These are phyloP conservation scores for Cadophora sp. DNA, from an alignment of 2,329 filamentous ascomycete genomes.

Conservation along the genomic window DNA sequence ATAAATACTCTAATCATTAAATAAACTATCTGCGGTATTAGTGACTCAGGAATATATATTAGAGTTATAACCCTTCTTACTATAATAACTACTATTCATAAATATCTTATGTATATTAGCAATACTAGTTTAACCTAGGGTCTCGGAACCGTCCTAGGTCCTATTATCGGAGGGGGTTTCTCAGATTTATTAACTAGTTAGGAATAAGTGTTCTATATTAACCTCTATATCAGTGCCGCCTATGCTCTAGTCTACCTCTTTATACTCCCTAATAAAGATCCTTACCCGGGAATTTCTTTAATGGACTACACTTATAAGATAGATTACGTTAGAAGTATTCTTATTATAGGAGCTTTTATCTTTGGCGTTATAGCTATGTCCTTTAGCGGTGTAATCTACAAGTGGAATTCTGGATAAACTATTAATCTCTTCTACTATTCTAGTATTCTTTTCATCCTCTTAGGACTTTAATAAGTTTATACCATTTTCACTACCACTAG, in stretches of 20 bases:
- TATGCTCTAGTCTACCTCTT: constrained; percentile 13
- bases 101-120: constrained; percentile 45
- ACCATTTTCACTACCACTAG: no score
- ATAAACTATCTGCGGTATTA: constrained; percentile 49
- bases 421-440: no score
- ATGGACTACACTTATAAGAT: constrained; percentile 38
- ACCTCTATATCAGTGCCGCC: constrained; percentile 35
- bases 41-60: constrained; percentile 51
- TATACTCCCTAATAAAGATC: constrained; percentile 13
- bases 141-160: constrained; percentile 49
- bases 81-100: constrained; percentile 40
- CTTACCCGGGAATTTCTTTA: neutral
- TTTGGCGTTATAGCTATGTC: no score
- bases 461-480: no score
- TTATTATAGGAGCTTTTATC: no score
- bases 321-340: no score
- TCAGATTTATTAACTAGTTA: constrained; percentile 44
- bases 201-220: constrained; percentile 46
- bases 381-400: no score
- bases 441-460: no score
- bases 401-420: no score
- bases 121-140: constrained; percentile 46
- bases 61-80: constrained; percentile 46
- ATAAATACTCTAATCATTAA: constrained; percentile 53
- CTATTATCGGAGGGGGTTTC: constrained; percentile 47